Base-by-base conservation (phyloP, 768 basidiomycete species). In the Leccinellum rugosiceps region DNA sequence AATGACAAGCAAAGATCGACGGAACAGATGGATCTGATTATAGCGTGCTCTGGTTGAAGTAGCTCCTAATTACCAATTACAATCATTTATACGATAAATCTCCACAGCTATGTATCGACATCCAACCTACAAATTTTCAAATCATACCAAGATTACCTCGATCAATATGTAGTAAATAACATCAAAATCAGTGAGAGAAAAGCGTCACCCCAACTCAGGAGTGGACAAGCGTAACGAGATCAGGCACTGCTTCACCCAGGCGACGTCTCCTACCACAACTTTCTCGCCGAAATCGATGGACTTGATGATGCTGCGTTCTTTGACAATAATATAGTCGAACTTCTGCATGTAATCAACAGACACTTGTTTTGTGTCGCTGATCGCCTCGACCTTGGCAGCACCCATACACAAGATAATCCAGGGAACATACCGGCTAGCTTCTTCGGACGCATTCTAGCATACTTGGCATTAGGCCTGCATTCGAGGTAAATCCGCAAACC, bases 351-450 rank as follows among this genome's bases (percentile, higher is more conserved):
- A 7, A 60, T 68, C 28, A 21, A 57, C 14, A 63, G 76, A 23
- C 45, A 72, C n/a, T 53, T 67, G 30, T 56, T 72, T 76, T 9
- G 72, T 30, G n/a, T 83, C 80, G 8, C 75, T 70, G 28, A 86
- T 80, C 2, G 84, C 84, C 69, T 92, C 88, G 47, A 95, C 86
- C 13, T 73, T 76, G 7, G 74, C 72, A 0, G 93, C 90, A 1
- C 92, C 92, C 85, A 94, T 90, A 30, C 83, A 82, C 44, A 91
- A 70, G 34, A 92, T 80, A 58, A 94, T 88, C 51, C 82, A 83
- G 23, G 80, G 83, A 61, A 84, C 81, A 47, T 67, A 75, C 62
- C 77, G 78, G 57, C 74, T 77, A 9, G 75, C 75, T 58, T 76
- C 76, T 19, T 73, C 72, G 2, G 58, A 17, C 8, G 35, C 13